Conservation (phyloP, 2,329 filamentous ascomycete genomes). For the Clarireedia hainanense region DNA sequence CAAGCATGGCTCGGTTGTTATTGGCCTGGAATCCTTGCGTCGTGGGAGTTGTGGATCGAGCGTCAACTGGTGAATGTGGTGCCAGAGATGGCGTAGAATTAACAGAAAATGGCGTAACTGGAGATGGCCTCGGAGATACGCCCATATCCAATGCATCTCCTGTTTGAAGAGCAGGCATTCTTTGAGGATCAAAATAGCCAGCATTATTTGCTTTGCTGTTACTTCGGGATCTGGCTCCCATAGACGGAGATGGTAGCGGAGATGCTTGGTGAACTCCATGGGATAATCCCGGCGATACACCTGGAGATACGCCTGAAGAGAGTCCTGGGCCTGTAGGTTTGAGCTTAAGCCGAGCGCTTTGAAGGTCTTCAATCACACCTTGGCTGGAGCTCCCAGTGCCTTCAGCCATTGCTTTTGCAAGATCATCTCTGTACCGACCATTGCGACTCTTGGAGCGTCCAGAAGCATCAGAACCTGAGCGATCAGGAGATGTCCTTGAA, state of each 20-base stretch:
- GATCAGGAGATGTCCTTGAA: conserved; percentile 23
- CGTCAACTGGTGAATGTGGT: conserved; percentile 17
- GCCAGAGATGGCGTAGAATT: conserved; percentile 26
- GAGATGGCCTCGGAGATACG: conserved; percentile 25
- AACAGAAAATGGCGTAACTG: conserved; percentile 25
- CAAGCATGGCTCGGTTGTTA: conserved; percentile 6
- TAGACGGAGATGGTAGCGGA: conserved; percentile 22
- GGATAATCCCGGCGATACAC: neutral
- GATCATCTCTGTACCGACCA: conserved; percentile 26
- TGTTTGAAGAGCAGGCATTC: conserved; percentile 18
- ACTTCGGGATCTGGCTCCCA: conserved; percentile 20
- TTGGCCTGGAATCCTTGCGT: conserved; percentile 15
- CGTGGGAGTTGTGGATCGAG: conserved; percentile 19
- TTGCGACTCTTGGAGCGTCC: conserved; percentile 26
- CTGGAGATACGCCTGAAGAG: conserved; percentile 10
- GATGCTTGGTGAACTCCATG: conserved; percentile 14
- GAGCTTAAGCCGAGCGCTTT: conserved; percentile 17
- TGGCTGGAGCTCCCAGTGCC: conserved; percentile 18
- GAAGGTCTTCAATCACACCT: conserved; percentile 19
- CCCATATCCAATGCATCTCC: conserved; percentile 20
- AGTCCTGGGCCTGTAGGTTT: conserved; percentile 19
- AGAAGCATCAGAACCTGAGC: conserved; percentile 27
- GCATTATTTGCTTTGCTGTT: conserved; percentile 20
- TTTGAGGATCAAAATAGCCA: conserved; percentile 23
- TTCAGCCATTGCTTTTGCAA: conserved; percentile 23